phyloP scores from a whole-genome alignment of 1,139 yeast species.

The Pichia sorboxylosa region DNA sequence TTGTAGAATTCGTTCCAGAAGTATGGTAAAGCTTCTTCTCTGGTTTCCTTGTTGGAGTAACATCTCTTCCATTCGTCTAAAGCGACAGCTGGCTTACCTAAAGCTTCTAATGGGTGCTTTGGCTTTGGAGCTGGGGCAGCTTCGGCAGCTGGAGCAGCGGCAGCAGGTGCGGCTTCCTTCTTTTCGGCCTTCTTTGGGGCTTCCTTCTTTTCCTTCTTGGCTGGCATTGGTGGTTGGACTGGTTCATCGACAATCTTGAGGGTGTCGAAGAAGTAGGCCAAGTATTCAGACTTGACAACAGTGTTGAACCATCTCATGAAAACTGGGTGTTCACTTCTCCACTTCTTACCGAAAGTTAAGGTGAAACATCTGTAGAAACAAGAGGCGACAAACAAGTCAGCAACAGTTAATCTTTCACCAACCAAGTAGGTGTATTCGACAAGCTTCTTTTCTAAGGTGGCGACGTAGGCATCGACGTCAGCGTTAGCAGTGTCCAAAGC shows the following conservation, averaged over 20 bases:
- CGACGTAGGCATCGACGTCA: constrained; percentile 27
- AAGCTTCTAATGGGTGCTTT: constrained; percentile 82
- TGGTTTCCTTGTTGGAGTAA: constrained; percentile 96
- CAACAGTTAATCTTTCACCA: constrained; percentile 79
- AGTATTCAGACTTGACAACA: constrained; percentile 43
- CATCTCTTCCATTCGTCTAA: constrained; percentile 94
- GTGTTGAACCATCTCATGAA: constrained; percentile 82
- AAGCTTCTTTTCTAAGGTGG: constrained; percentile 50
- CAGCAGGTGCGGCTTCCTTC: constrained; percentile 24
- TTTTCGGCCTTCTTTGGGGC: constrained; percentile 27
- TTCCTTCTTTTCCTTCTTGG: constrained; percentile 35
- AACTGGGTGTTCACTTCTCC: constrained; percentile 68
- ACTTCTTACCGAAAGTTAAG: constrained; percentile 57
- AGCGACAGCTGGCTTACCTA: constrained; percentile 59
- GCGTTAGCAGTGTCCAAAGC: constrained; percentile 41
- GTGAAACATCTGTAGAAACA: constrained; percentile 55
- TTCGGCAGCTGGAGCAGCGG: constrained; percentile 34
- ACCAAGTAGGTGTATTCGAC: constrained; percentile 74
- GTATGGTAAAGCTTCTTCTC: constrained; percentile 91
- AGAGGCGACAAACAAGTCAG: constrained; percentile 65
- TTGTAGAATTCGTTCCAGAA: constrained; percentile 90
- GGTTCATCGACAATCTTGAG: constrained; percentile 56
- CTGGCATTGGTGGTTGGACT: constrained; percentile 67
- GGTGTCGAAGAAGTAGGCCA: constrained; percentile 35
- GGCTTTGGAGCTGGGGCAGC: constrained; percentile 49